Evolutionary conservation across 2,329 filamentous ascomycete genomes (phyloP).

Genomic region (Lachnum nothofagi): DNA sequence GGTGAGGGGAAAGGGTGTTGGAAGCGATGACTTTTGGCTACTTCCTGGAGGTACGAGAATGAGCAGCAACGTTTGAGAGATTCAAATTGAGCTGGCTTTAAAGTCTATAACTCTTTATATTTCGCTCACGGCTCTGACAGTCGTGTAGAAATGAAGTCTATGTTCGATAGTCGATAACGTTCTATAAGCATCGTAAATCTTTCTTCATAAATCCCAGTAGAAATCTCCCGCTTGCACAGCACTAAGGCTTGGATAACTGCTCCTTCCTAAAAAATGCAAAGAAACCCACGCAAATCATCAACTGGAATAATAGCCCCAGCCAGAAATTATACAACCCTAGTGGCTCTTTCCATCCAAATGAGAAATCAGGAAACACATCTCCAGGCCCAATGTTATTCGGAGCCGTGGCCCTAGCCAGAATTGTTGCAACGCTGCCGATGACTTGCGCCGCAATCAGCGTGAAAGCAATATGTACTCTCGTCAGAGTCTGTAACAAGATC

Average conservation of each 20-base stretch:
- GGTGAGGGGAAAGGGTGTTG: not conserved
- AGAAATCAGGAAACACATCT: slow-evolving; percentile 57
- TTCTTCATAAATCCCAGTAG: no score
- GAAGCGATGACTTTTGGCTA: not conserved
- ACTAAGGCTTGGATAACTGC: slow-evolving; percentile 50
- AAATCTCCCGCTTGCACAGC: no score
- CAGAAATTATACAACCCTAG: slow-evolving; percentile 48
- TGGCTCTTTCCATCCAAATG: slow-evolving; percentile 44
- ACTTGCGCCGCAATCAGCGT: slow-evolving; percentile 58
- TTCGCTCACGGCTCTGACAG: no score
- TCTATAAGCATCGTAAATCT: no score
- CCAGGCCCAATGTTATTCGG: slow-evolving; percentile 58
- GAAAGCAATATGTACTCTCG: slow-evolving; percentile 59
- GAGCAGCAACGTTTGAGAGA: no score
- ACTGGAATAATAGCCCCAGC: slow-evolving; percentile 53
- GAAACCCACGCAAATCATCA: slow-evolving; percentile 54
- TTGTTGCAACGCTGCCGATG: slow-evolving; percentile 57
- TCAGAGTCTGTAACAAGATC: slow-evolving; percentile 61
- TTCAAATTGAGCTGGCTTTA: no score
- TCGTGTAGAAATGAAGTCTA: no score
- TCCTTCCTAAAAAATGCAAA: slow-evolving; percentile 54
- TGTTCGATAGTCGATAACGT: no score
- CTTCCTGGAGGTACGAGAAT: no score
- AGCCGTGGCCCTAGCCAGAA: slow-evolving; percentile 54
- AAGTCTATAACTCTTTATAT: no score